Base-by-base conservation (phyloP, 768 basidiomycete genomes). In the Clavaria fumosa region DNA sequence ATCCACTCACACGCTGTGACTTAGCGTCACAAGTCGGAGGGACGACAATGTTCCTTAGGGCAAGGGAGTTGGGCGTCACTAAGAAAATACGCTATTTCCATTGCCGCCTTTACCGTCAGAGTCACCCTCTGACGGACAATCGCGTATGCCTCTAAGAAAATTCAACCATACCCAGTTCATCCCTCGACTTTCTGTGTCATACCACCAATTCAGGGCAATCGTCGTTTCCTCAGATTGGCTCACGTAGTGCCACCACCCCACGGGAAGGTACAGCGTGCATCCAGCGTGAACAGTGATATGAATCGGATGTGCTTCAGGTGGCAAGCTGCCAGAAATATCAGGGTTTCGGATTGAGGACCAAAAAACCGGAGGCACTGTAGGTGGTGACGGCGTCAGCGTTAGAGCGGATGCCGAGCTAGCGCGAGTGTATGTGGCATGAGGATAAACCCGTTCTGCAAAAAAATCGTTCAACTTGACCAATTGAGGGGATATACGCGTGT, bases 161-260 rank as follows among this genome's bases (percentile, higher is more conserved):
- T 66, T 76, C 17, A 83, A 53, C 53, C 73, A 60, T 11, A 78
- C 65, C 81, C 82, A 86, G 5, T 66, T 57, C 60, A 70, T 68
- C 10, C 84, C 82, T 39, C 66, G 58, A 53, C 77, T 67, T 51
- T 85, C 79, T 45, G 78, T 66, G 48, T 90, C 85, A 52, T 84
- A 86, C 85, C 85, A 90, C 76, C 81, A 88, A 49, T 90, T 90
- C 15, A 84, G 47, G 1, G 83, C 82, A 41, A 88, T 71, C 1
- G 70, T 75, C 17, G 63, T 60, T 42, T 64, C 60, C 3, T 64
- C 68, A 3, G 68, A 60, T 51, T 95, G 90, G 27, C 72, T 66
- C 23, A 93, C 86, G 49, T 84, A 70, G 52, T 93, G 90, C 79
- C 81, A 93, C 91, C 91, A 95, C 0, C 85, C 78, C 4, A 79